phyloP scores from a whole-genome alignment of 2,329 filamentous ascomycete genomes.

The Neonectria punicea region DNA sequence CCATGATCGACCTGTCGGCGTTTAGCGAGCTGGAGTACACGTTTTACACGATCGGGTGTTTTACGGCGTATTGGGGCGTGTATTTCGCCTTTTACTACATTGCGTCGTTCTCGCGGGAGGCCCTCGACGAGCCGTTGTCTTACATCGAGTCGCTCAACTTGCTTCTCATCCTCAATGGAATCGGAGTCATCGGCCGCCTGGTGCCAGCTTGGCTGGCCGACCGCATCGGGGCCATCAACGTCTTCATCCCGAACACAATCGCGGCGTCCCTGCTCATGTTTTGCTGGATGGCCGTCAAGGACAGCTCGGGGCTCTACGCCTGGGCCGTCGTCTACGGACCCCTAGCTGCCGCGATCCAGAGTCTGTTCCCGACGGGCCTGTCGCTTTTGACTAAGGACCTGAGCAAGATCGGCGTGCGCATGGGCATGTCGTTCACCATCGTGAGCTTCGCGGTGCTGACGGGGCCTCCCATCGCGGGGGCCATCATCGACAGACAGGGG shows the following conservation, averaged over 20 bases:
- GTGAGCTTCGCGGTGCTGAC: slow-evolving; percentile 64
- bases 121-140: slow-evolving; percentile 51
- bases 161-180: slow-evolving; percentile 72
- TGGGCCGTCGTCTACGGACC: slow-evolving; percentile 73
- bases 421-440: slow-evolving; percentile 69
- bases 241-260: slow-evolving; percentile 62
- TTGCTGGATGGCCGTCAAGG: slow-evolving; percentile 68
- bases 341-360: slow-evolving; percentile 69
- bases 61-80: slow-evolving; percentile 60
- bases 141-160: slow-evolving; percentile 67
- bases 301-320: slow-evolving; percentile 63
- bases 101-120: slow-evolving; percentile 57
- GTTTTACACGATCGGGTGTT: slow-evolving; percentile 50
- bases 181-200: slow-evolving; percentile 67
- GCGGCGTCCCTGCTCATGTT: slow-evolving; percentile 57
- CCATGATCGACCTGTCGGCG: slow-evolving; percentile 56
- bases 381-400: slow-evolving; percentile 64
- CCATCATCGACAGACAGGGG: slow-evolving; percentile 55
- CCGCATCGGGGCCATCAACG: slow-evolving; percentile 67
- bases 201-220: slow-evolving; percentile 70
- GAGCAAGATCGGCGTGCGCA: slow-evolving; percentile 62
- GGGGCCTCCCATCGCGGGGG: slow-evolving; percentile 63
- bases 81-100: slow-evolving; percentile 72
- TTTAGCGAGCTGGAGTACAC: slow-evolving; percentile 59
- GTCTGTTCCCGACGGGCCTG: slow-evolving; percentile 69